These are phyloP conservation scores for Aspergillus nanangensis DNA, from an alignment of 495 filamentous ascomycete species.

Conservation along the genomic window DNA sequence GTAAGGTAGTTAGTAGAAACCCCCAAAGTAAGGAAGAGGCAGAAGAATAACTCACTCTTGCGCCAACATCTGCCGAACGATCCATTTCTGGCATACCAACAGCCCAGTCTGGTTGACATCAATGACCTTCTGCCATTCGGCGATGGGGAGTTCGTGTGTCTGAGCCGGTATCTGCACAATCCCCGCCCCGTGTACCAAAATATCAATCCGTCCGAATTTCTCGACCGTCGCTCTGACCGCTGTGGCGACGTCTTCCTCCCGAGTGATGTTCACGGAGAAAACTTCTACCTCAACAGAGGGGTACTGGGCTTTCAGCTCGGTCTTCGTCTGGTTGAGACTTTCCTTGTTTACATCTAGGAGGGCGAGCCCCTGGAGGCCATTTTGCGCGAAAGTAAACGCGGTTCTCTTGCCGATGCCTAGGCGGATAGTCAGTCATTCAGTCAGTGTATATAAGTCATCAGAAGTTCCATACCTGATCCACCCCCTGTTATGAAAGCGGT, in stretches of 20 bases:
- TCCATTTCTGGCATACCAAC: constrained; percentile 40
- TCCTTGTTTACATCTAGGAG: constrained; percentile 17
- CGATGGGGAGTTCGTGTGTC: constrained; percentile 26
- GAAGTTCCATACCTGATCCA: background rate
- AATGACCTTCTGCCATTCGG: constrained; percentile 36
- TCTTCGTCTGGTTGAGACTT: constrained; percentile 8
- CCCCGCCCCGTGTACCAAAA: constrained; percentile 48
- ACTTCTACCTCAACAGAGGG: constrained; percentile 10
- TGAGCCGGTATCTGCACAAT: constrained; percentile 13
- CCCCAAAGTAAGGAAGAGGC: background rate
- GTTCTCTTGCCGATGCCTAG: constrained; percentile 21
- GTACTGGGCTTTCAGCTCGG: constrained; percentile 6
- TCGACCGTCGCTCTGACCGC: constrained; percentile 11
- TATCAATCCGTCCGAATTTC: constrained; percentile 45
- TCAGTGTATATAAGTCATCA: too few relatives aligned
- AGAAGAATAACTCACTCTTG: constrained; percentile 26
- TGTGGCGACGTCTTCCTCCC: constrained; percentile 13
- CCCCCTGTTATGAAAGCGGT: background rate
- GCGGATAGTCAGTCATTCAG: background rate
- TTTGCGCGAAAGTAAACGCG: constrained; percentile 16
- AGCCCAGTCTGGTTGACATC: constrained; percentile 43
- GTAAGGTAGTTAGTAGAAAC: too few relatives aligned
- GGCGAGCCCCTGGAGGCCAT: constrained; percentile 15
- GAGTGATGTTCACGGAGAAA: constrained; percentile 15
- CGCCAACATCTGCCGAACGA: constrained; percentile 45